Conservation (phyloP, 768 basidiomycete genomes). For the Pleurotus salmoneostramineus region DNA sequence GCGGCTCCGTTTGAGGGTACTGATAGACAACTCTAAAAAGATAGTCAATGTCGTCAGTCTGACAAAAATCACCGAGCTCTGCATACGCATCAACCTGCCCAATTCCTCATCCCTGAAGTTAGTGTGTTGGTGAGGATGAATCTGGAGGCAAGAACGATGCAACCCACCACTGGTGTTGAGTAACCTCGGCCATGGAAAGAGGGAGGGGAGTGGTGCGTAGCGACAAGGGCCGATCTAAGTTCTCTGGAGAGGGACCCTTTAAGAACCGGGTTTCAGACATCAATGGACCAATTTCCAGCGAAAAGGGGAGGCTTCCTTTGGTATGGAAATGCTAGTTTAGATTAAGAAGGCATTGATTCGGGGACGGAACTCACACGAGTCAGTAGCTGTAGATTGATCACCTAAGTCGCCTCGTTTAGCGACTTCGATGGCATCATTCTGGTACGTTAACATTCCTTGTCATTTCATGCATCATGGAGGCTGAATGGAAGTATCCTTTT, state of each 20-base stretch:
- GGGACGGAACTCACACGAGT: conserved; percentile 4
- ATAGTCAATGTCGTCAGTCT: background rate
- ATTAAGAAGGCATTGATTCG: conserved; percentile 22
- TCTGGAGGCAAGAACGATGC: conserved; percentile 6
- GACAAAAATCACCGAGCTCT: background rate
- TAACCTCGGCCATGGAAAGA: conserved; percentile 57
- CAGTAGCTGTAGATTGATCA: background rate
- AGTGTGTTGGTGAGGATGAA: conserved; percentile 10
- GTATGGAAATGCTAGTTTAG: conserved; percentile 34
- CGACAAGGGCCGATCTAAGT: conserved; percentile 11
- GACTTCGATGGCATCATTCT: conserved; percentile 5
- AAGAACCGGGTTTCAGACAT: conserved; percentile 12
- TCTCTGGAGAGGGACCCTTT: background rate
- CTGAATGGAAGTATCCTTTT: conserved; percentile 33
- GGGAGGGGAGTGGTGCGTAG: conserved; percentile 16
- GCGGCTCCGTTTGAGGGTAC: conserved; percentile 59
- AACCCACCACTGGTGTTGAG: conserved; percentile 63
- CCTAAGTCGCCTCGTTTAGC: conserved; percentile 6
- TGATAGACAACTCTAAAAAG: conserved; percentile 53
- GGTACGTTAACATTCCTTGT: conserved; percentile 32
- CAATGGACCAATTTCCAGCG: conserved; percentile 9
- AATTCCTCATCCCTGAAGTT: conserved; percentile 61
- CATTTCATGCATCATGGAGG: background rate
- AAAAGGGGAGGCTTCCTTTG: conserved; percentile 28
- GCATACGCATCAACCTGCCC: conserved; percentile 53